phyloP scores from a whole-genome alignment of 352 stramenopile genomes.

The Halophytophthora batemanensis region DNA sequence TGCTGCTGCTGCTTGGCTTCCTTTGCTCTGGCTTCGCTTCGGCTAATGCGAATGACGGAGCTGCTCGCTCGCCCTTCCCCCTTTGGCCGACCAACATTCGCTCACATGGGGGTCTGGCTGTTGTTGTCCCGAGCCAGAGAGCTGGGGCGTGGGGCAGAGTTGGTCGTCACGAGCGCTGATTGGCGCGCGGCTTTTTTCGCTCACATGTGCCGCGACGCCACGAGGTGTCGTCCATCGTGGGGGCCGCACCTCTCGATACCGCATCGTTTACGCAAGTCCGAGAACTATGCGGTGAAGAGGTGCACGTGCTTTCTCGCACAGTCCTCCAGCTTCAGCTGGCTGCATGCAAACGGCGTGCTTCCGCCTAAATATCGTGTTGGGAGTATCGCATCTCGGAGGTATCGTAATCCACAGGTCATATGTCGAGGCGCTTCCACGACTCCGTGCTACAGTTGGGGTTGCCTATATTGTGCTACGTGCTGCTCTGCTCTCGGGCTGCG shows the following conservation, averaged over 20 bases:
- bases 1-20: too few relatives aligned
- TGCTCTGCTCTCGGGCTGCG: slow-evolving; percentile 1
- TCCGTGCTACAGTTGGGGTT: slow-evolving; percentile 14
- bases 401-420: background rate
- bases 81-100: too few relatives aligned
- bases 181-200: slow-evolving; percentile 5
- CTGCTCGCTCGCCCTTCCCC: too few relatives aligned
- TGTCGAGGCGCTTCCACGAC: too few relatives aligned
- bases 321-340: too few relatives aligned
- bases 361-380: too few relatives aligned
- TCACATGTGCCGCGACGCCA: slow-evolving; percentile 4
- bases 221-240: slow-evolving; percentile 5
- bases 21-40: slow-evolving; percentile 7
- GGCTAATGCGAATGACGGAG: slow-evolving; percentile 14
- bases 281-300: too few relatives aligned
- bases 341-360: too few relatives aligned
- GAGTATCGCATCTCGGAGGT: too few relatives aligned
- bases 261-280: too few relatives aligned
- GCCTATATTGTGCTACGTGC: slow-evolving; percentile 5
- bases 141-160: background rate
- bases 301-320: too few relatives aligned
- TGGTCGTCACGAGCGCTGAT: slow-evolving; percentile 13
- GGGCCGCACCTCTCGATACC: background rate
- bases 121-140: background rate
- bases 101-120: too few relatives aligned